These are phyloP conservation scores for Trametes cinnabarina DNA, from an alignment of 768 basidiomycete genomes.

Conservation along the genomic window DNA sequence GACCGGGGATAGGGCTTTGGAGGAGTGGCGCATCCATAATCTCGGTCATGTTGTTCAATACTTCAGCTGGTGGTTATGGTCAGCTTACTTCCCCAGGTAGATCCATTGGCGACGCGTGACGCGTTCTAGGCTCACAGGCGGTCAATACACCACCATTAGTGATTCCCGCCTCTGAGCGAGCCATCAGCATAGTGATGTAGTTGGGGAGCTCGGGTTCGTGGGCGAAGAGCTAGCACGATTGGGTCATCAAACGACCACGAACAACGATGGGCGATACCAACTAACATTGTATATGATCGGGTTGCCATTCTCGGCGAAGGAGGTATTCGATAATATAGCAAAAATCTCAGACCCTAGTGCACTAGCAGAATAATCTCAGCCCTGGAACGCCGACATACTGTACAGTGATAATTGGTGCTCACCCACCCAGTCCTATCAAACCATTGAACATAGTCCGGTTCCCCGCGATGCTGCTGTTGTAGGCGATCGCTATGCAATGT, in stretches of 20 bases:
- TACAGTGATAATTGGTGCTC: not conserved
- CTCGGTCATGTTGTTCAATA: slow-evolving; percentile 6
- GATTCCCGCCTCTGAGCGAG: slow-evolving; percentile 8
- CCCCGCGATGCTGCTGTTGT: not conserved
- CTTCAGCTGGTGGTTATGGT: slow-evolving; percentile 1
- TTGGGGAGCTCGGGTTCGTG: slow-evolving; percentile 2
- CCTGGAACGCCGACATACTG: not conserved
- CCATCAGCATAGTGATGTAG: slow-evolving; percentile 8
- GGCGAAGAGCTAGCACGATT: slow-evolving; percentile 1
- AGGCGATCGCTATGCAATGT: not conserved
- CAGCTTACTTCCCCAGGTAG: not conserved
- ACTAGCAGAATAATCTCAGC: not conserved
- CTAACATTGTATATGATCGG: slow-evolving; percentile 12
- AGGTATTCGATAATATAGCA: not conserved
- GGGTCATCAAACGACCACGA: not conserved
- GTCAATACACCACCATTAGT: slow-evolving; percentile 14
- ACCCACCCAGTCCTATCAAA: slow-evolving; percentile 8
- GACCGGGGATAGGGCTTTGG: not conserved
- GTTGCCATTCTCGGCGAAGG: slow-evolving; percentile 6
- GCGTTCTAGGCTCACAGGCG: not conserved
- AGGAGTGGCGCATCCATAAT: slow-evolving; percentile 3
- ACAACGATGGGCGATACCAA: not conserved
- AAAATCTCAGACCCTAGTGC: not conserved
- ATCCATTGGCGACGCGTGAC: too few species aligned
- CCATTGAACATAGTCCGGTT: not conserved